Conservation (phyloP, 2,329 filamentous ascomycete genomes). For the Apiospora saccharicola region DNA sequence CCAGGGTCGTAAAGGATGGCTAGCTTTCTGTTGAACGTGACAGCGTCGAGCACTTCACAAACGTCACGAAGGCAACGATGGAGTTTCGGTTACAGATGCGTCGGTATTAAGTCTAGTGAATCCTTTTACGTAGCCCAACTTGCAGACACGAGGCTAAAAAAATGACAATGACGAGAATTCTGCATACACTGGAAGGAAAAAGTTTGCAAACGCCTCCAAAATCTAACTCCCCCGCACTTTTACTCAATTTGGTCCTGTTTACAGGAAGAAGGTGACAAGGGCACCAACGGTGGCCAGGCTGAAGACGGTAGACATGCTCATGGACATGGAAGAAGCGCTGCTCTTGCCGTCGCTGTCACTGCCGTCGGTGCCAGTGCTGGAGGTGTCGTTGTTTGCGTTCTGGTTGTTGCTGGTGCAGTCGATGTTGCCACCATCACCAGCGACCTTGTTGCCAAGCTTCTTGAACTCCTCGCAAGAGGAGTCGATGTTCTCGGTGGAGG, state of each 20-base stretch:
- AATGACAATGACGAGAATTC: slow-evolving; percentile 41
- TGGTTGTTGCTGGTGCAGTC: slow-evolving; percentile 61
- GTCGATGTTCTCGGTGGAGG: slow-evolving; percentile 68
- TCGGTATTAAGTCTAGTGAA: slow-evolving; percentile 55
- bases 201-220: slow-evolving; percentile 35
- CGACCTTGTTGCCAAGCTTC: slow-evolving; percentile 47
- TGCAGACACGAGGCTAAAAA: slow-evolving; percentile 35
- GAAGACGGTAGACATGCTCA: slow-evolving; percentile 56
- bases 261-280: slow-evolving; percentile 58
- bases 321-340: slow-evolving; percentile 53
- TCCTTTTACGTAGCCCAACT: slow-evolving; percentile 48
- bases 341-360: slow-evolving; percentile 41
- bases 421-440: slow-evolving; percentile 54
- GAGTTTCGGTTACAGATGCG: slow-evolving; percentile 37
- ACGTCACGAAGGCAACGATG: slow-evolving; percentile 1
- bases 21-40: not conserved
- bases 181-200: slow-evolving; percentile 40
- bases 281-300: slow-evolving; percentile 56
- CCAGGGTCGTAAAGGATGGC: not conserved
- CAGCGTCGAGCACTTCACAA: not conserved
- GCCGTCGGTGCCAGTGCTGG: slow-evolving; percentile 38
- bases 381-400: slow-evolving; percentile 59
- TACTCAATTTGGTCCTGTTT: slow-evolving; percentile 35
- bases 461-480: slow-evolving; percentile 63
- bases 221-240: slow-evolving; percentile 29